Base-by-base conservation (phyloP, 192 early-diverging fungal species). In the Backusella morwellensis region DNA sequence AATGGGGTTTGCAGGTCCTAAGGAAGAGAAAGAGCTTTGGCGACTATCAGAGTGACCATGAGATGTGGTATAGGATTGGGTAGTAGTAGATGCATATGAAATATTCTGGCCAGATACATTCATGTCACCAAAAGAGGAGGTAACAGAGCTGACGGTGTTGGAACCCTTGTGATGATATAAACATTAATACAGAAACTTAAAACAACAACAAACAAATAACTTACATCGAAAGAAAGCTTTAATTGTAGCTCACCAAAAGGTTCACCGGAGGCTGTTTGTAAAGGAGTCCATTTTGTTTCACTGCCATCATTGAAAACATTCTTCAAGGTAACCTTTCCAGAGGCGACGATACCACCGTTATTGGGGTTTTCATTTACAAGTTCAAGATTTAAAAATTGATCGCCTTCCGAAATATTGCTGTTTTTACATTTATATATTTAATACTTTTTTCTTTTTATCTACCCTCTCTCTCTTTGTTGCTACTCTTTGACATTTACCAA, bases 331-430 rank as follows among this genome's bases (percentile, higher is more conserved):
- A 80, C 36, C 1, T 44, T 41, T 21, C 68, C 73, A 41, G 23
- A 59, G 34, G 76, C 82, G 26, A 80, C 70, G 34, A 83, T 32
- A 63, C 76, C 73, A 44, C 67, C 35, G 14, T 75, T 47, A 19
- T 36, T 52, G 14, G 78, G 68, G 63, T 56, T 75, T 50, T 83
- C 82, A 21, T 83, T 76, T 41, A 83, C 72, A 2, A 83, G 26
- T 35, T 83, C 82, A 6, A 83, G 52, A 59, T 79, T 66, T n/a
- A 83, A 72, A 32, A n/a, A 15, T 0, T 54, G 67, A 21, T 80
- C 38, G 4, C 75, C 73, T 29, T 73, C 71, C 35, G 75, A 40
- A 7, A 83, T 47, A 47, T 78, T 73, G 52, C 77, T 82, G 71
- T 35, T 70, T n/a, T 71, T 41, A 40, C 38, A 40, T 15, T 17